These are phyloP conservation scores for Trichophaea hybrida DNA, from an alignment of 2,329 filamentous ascomycete species.

Conservation along the genomic window DNA sequence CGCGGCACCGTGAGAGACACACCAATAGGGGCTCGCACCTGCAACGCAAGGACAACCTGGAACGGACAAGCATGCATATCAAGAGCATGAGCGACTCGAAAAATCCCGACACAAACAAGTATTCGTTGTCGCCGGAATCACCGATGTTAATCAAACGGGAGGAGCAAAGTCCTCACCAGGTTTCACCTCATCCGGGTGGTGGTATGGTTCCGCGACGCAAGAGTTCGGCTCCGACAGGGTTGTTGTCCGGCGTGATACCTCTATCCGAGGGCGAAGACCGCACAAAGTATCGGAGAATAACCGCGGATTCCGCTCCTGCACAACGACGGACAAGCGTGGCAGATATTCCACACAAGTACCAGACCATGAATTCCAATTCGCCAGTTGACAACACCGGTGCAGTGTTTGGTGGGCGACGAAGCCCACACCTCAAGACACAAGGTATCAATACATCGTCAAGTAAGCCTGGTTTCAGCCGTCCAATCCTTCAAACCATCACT, in stretches of 20 bases:
- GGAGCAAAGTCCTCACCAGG: neutral
- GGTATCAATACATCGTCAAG: neutral
- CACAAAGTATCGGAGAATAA: constrained; percentile 10
- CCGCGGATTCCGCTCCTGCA: constrained; percentile 2
- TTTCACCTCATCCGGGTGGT: neutral
- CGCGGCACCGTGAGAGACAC: constrained; percentile 68
- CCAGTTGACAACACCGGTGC: constrained; percentile 9
- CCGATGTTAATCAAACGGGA: constrained; percentile 22
- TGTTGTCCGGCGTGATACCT: neutral
- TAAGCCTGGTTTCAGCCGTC: constrained; percentile 10
- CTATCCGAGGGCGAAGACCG: neutral
- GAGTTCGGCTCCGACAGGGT: neutral
- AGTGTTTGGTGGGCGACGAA: neutral
- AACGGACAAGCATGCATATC: constrained; percentile 13
- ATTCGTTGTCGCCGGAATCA: constrained; percentile 26
- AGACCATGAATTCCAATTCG: neutral
- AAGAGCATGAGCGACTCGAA: constrained; percentile 23
- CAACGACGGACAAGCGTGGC: constrained; percentile 12
- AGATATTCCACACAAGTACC: neutral
- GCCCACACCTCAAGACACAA: neutral
- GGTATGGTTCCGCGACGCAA: constrained; percentile 3
- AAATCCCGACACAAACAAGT: constrained; percentile 22
- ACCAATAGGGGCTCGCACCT: constrained; percentile 64
- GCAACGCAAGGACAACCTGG: constrained; percentile 48
- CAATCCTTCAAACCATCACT: constrained; percentile 24